Evolutionary conservation across 352 stramenopile genomes (phyloP), one percentile per base, ranked within the genome.

Genomic region (Globisporangium paddicum): DNA sequence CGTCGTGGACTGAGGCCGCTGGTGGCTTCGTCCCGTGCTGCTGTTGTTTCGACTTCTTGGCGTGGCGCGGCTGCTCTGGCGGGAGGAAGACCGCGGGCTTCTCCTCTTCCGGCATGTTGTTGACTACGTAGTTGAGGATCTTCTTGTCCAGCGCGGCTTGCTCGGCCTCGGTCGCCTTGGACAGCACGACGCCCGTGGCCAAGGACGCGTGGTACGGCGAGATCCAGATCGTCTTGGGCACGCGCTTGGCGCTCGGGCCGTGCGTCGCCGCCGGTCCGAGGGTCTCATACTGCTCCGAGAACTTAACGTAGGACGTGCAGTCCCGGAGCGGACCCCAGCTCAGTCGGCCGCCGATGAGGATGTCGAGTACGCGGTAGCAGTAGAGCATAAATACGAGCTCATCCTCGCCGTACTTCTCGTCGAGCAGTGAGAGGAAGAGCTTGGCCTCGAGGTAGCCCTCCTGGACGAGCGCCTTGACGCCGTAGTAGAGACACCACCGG

Each of bases 401-500:
- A 60, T 98, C 93, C 69, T 98, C 90, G 35, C 90, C 91, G 51
- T 96, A 90, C 37, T 91, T 96, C 56, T 98, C 91, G 48, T 98
- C 93, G 0, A 98, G 72, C 16, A 98, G 72, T 2, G 85, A 93
- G 19, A 96, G 74, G 47, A 98, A 98, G 0, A 98, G 63, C 49
- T 92, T 93, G 0, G 90, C 90, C 41, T 98, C 93, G 28, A 94
- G 50, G 30, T 88, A 93, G 10, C 94, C 89, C 57, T 93, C 77
- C 14, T 87, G 74, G 0, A 98, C 76, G 2, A 93, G 62, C 0
- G 73, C 64, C 55, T 96, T 96, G 30, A 95, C 83, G 0, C 93
- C 93, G 53, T 98, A 98, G 64, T 98, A 98, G 23, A 98, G 55
- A 32, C 86, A 94, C 93, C 93, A 98, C 0, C 92, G 76, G 40